Percentiles rank a stretch among this genome's conserved stretches.
These are phyloP conservation scores for Lodderomyces metapsilosis DNA, from an alignment of 1,139 yeast genomes.

Conservation along the genomic window DNA sequence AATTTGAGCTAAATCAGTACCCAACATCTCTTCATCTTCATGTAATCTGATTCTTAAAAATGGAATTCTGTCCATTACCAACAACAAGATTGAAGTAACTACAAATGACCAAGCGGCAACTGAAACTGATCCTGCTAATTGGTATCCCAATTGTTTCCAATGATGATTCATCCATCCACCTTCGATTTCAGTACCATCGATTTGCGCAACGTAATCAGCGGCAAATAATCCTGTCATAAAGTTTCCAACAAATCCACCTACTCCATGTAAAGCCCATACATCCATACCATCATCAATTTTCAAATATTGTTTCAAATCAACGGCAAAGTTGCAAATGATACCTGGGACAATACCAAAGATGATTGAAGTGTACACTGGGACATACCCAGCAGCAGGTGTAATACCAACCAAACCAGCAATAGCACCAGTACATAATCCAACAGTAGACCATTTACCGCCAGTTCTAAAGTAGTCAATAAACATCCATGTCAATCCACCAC, in stretches of 20 bases:
- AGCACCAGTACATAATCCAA: constrained; percentile 91
- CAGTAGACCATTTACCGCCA: constrained; percentile 92
- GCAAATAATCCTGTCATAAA: constrained; percentile 88
- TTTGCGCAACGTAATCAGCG: constrained; percentile 84
- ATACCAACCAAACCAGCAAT: constrained; percentile 94
- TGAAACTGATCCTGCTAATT: constrained; percentile 79
- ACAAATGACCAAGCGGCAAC: constrained; percentile 79
- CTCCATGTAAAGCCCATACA: constrained; percentile 90
- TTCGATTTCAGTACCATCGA: constrained; percentile 67
- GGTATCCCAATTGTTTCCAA: constrained; percentile 88
- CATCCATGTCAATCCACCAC: constrained; percentile 94
- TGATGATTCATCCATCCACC: constrained; percentile 97
- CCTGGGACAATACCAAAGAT: constrained; percentile 83
- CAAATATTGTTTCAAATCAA: constrained; percentile 69
- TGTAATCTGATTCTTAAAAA: constrained; percentile 77
- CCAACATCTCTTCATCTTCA: constrained; percentile 87
- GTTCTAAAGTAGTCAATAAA: constrained; percentile 84
- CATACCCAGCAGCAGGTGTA: constrained; percentile 96
- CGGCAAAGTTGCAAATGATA: constrained; percentile 77
- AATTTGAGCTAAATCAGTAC: constrained; percentile 85
- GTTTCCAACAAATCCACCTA: constrained; percentile 88
- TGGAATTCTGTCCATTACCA: constrained; percentile 78
- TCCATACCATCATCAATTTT: constrained; percentile 94
- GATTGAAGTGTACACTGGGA: constrained; percentile 85
- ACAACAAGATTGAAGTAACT: constrained; percentile 69